These are phyloP conservation scores for Drechslerella coelobrocha DNA, from an alignment of 2,329 filamentous ascomycete species.

Conservation along the genomic window DNA sequence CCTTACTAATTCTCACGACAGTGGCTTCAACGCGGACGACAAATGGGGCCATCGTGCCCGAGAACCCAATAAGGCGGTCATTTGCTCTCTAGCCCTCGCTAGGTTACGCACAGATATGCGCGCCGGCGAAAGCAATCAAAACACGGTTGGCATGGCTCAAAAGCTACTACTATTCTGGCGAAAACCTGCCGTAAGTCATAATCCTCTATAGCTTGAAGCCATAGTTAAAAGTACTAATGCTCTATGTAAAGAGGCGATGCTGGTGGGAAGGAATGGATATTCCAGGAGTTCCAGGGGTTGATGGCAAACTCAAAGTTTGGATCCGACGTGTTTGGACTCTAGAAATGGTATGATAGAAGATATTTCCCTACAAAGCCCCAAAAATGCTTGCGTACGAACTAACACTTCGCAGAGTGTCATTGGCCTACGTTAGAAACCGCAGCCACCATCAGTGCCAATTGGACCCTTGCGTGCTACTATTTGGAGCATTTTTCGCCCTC, in stretches of 20 bases:
- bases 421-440: constrained; percentile 36
- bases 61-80: constrained; percentile 97
- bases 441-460: constrained; percentile 14
- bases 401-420: constrained; percentile 41
- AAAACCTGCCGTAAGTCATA: constrained; percentile 72
- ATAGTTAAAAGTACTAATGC: not conserved
- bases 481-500: constrained; percentile 36
- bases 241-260: constrained; percentile 69
- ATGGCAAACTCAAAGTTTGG: constrained; percentile 95
- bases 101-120: constrained; percentile 91
- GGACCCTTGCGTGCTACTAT: constrained; percentile 16
- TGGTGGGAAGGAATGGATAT: constrained; percentile 99
- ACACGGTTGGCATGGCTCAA: constrained; percentile 94
- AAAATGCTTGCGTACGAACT: not conserved
- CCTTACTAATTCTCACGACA: constrained; percentile 58
- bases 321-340: constrained; percentile 97
- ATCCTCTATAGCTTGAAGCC: not conserved
- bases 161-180: constrained; percentile 98
- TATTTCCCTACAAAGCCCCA: not conserved
- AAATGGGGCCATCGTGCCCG: constrained; percentile 95
- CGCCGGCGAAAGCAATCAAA: constrained; percentile 67
- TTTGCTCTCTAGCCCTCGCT: constrained; percentile 93
- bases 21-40: constrained; percentile 95
- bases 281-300: constrained; percentile 84
- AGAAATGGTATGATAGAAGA: constrained; percentile 71